These are phyloP conservation scores for Parasarocladium wereldwijsianum DNA, from an alignment of 2,329 filamentous ascomycete genomes.

Conservation along the genomic window DNA sequence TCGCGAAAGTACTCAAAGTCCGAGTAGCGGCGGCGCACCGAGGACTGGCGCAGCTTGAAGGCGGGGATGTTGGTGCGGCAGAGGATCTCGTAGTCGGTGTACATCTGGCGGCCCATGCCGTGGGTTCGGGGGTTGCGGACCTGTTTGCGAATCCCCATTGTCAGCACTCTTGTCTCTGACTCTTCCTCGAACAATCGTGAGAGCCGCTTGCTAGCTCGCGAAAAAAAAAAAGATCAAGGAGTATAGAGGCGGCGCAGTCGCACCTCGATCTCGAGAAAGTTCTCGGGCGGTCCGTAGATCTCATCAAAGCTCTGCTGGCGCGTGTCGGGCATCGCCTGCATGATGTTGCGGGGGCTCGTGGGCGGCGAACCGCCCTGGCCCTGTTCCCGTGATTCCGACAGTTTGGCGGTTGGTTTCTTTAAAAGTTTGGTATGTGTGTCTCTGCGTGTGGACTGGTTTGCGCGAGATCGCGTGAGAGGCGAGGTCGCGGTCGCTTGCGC, in stretches of 20 bases:
- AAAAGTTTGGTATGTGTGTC: not conserved
- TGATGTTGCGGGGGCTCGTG: conserved; percentile 34
- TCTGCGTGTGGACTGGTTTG: conserved; percentile 1
- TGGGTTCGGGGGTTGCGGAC: conserved; percentile 88
- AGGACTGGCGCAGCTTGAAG: conserved; percentile 84
- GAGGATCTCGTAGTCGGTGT: conserved; percentile 97
- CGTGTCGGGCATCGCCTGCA: conserved; percentile 55
- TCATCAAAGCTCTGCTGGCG: conserved; percentile 95
- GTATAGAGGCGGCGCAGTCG: not conserved
- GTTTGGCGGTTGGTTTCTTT: conserved; percentile 19
- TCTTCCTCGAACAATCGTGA: not conserved
- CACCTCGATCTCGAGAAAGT: conserved; percentile 97
- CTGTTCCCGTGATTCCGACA: conserved; percentile 24
- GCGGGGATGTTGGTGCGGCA: conserved; percentile 97
- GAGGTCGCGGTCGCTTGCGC: conserved; percentile 2
- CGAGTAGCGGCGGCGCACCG: conserved; percentile 84
- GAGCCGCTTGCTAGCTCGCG: too few species aligned
- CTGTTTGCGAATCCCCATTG: conserved; percentile 29
- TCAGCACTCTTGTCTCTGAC: conserved; percentile 4
- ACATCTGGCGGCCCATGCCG: conserved; percentile 89
- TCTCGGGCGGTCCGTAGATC: conserved; percentile 96
- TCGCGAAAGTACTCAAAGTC: conserved; percentile 99
- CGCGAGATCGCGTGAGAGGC: not conserved
- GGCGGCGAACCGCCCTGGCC: conserved; percentile 19
- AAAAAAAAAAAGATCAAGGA: not conserved